Base-by-base conservation (phyloP, 2,329 filamentous ascomycete species). In the Stagonosporopsis cucurbitacearum region DNA sequence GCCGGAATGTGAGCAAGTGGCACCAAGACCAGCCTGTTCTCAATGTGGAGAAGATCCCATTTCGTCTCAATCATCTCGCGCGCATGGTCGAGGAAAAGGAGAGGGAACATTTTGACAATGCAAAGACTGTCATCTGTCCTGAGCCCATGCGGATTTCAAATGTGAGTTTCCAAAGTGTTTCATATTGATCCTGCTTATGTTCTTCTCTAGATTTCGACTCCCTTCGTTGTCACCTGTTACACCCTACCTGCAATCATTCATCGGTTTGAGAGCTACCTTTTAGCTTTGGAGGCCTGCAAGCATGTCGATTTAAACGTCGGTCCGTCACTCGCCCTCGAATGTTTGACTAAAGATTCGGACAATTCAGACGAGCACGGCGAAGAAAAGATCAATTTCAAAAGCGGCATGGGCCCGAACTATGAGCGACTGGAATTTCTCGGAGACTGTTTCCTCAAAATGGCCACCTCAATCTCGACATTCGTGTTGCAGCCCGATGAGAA, bases 391-490 rank as follows among this genome's bases (percentile, higher is more conserved):
- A 90, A 92, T 63, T 87, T 93, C 42, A 90, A 92, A 65, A 80
- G 84, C 43, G 93, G 92, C 2, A 96, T 96, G 92, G 92, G 92
- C 1, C 88, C 88, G 35, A 98, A 98, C 65, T 99, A 99, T 67
- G 95, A 99, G 74, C 86, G 95, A 12, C 82, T 98, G 0, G 95
- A 99, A 68, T 96, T 97, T 57, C 82, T 98, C 2, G 95, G 95
- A 0, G 95, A 99, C 72, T 90, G 89, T 30, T 96, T 97, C 68
- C 81, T 99, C 56, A 99, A 99, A 76, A 94, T 97, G 88, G 91
- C 91, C 11, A 97, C 94, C 0, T 94, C 93, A 0, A 92, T 99
- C 49, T 88, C 92, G 0, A 81, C 96, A 0, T 98, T 90, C 70
- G 88, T 89, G 0, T 82, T 87, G 25, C 86, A 90, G 19, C 91